Evolutionary conservation across 2,329 filamentous ascomycete species (phyloP).

Genomic region (Sclerotinia glacialis): DNA sequence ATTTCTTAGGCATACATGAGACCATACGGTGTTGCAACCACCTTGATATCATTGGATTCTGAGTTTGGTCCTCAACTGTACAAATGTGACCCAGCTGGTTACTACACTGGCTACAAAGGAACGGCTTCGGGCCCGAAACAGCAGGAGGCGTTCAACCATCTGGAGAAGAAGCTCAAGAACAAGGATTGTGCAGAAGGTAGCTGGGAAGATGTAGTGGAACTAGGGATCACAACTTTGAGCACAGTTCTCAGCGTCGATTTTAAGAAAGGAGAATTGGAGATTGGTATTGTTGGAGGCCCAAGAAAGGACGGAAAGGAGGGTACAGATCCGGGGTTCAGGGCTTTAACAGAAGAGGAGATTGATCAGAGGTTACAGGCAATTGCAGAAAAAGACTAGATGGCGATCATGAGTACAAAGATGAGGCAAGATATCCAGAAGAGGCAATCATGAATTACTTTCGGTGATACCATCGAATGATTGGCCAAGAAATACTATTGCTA

Average conservation of each 20-base stretch:
- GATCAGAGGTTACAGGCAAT: conserved; percentile 97
- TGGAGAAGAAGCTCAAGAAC: conserved; percentile 99
- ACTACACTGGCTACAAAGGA: conserved; percentile 98
- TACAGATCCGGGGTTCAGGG: conserved; percentile 75
- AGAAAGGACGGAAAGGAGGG: conserved; percentile 79
- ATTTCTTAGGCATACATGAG: conserved; percentile 83
- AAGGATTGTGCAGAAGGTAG: conserved; percentile 88
- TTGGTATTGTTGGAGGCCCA: conserved; percentile 93
- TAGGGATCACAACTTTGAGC: conserved; percentile 92
- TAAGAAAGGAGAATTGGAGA: conserved; percentile 98
- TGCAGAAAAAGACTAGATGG: conserved; percentile 87
- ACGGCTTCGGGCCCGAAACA: conserved; percentile 97
- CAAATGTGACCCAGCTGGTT: conserved; percentile 97
- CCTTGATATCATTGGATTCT: conserved; percentile 87
- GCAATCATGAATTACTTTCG: conserved; percentile 29
- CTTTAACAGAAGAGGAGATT: conserved; percentile 94
- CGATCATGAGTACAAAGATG: conserved; percentile 18
- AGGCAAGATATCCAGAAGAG: conserved; percentile 30
- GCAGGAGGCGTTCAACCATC: conserved; percentile 95
- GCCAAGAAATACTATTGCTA: conserved; percentile 11
- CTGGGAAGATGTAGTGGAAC: conserved; percentile 97
- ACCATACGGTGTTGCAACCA: conserved; percentile 91
- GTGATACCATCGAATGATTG: conserved; percentile 29
- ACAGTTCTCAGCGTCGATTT: conserved; percentile 98
- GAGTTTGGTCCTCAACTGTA: conserved; percentile 92